Evolutionary conservation across 2,329 filamentous ascomycete genomes (phyloP).

Genomic region (Colletotrichum filicis): DNA sequence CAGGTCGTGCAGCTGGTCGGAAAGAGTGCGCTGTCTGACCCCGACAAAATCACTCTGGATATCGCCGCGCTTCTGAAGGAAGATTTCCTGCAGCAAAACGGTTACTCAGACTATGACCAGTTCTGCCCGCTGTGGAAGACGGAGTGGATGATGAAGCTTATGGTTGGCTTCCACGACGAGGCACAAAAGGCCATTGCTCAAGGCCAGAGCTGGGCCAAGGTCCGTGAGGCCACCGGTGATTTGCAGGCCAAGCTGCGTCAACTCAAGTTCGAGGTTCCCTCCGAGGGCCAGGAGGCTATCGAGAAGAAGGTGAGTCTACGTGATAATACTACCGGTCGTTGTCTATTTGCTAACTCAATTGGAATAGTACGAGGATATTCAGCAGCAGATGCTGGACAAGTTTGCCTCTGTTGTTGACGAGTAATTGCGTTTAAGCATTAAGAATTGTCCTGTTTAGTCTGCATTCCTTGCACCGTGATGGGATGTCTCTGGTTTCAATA

Average conservation of each 20-base stretch:
- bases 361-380: slow-evolving; percentile 85
- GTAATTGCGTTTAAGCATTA: slow-evolving; percentile 59
- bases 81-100: slow-evolving; percentile 98
- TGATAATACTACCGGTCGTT: neutral
- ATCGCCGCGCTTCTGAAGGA: slow-evolving; percentile 94
- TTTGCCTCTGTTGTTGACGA: slow-evolving; percentile 97
- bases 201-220: slow-evolving; percentile 91
- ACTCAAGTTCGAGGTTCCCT: slow-evolving; percentile 97
- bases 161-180: slow-evolving; percentile 98
- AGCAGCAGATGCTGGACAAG: slow-evolving; percentile 95
- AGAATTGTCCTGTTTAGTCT: slow-evolving; percentile 19
- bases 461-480: slow-evolving; percentile 20
- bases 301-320: slow-evolving; percentile 77
- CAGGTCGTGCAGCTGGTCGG: slow-evolving; percentile 98
- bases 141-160: slow-evolving; percentile 99
- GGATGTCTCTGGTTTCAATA: slow-evolving; percentile 24
- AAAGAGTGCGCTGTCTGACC: slow-evolving; percentile 94
- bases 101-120: slow-evolving; percentile 98
- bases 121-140: slow-evolving; percentile 99
- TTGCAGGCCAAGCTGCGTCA: slow-evolving; percentile 86
- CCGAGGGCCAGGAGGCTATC: slow-evolving; percentile 83
- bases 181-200: slow-evolving; percentile 93
- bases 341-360: slow-evolving; percentile 49
- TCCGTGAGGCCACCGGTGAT: slow-evolving; percentile 89
- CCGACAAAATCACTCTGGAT: slow-evolving; percentile 98